Evolutionary conservation across 495 filamentous ascomycete genomes (phyloP), one percentile per base, ranked within the genome.

Genomic region (Barbatosphaeria neglecta): DNA sequence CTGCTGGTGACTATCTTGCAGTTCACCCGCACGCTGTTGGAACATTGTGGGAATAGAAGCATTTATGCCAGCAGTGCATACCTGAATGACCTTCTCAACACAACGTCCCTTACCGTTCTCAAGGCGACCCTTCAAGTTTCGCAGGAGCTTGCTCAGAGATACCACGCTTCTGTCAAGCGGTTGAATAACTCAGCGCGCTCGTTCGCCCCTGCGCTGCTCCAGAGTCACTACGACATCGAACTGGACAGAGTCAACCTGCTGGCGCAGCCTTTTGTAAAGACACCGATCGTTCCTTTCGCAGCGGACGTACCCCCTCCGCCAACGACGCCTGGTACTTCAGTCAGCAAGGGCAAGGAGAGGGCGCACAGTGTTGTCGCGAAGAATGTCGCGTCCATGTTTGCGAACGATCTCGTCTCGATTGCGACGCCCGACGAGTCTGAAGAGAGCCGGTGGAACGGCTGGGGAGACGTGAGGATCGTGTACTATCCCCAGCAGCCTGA

Each of bases 31-130:
- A 74, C 94, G 48, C 74, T 99, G 13, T 68, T 96, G 33, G 85
- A 96, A 60, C 92, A 92, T 59, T 97, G 93, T 69, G 93, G 92
- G 46, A 99, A 99, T 55, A 77, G 93, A 54, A 96, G 90, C 67
- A 77, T 99, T 41, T 99, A 99, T 59, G 83, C 78, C 47, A 97
- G 93, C 67, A 96, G 90, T 54, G 73, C 60, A 48, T 85, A 90
- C 46, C 68, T 99, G 27, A 86, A 87, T 52, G 82, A 87, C 54
- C 73, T 99, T 28, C 75, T 99, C 47, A 86, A 93, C 56, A 89
- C 83, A 24, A 92, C 88, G 3, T 87, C 83, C 37, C 70, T 89
- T 22, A 76, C 78, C 41, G 74, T 99, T 19, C 68, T 97, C 24
- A 75, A 80, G 49, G 70, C 74, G 16, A 81, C 86, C 2, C 78